Evolutionary conservation across 495 filamentous ascomycete species (phyloP).

Genomic region (Trichoderma reesei): DNA sequence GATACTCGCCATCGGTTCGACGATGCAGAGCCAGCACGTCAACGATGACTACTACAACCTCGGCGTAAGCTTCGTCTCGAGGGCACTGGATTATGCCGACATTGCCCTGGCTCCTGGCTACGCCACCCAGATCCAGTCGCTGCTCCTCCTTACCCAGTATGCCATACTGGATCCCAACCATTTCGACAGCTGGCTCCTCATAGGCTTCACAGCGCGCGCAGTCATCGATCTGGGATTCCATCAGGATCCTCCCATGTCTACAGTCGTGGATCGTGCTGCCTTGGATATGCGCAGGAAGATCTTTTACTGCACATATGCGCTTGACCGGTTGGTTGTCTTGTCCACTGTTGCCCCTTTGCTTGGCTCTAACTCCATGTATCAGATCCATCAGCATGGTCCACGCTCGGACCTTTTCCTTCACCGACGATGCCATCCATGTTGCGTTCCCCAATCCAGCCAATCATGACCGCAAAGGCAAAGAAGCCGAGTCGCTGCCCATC

Average conservation of each 20-base stretch:
- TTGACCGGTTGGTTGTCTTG: constrained; percentile 57
- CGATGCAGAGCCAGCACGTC: constrained; percentile 56
- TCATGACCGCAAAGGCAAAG: constrained; percentile 29
- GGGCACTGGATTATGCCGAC: constrained; percentile 66
- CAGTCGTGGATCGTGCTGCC: constrained; percentile 48
- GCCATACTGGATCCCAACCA: constrained; percentile 77
- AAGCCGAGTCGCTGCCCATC: constrained; percentile 29
- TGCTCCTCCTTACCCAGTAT: constrained; percentile 78
- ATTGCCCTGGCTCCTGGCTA: constrained; percentile 75
- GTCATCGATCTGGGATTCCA: constrained; percentile 83
- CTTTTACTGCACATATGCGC: constrained; percentile 76
- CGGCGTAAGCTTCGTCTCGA: constrained; percentile 55
- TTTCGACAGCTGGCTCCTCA: constrained; percentile 84
- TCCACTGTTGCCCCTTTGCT: background rate
- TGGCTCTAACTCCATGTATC: constrained; percentile 11
- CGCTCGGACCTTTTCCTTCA: constrained; percentile 77
- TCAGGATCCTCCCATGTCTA: constrained; percentile 68
- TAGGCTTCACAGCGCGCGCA: constrained; percentile 76
- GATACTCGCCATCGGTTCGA: constrained; percentile 73
- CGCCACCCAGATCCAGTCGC: constrained; percentile 69
- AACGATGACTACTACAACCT: constrained; percentile 54
- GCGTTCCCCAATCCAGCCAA: constrained; percentile 35
- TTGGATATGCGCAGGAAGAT: constrained; percentile 68
- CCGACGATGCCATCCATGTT: constrained; percentile 75
- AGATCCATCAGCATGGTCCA: constrained; percentile 76